Evolutionary conservation across 2,329 filamentous ascomycete genomes (phyloP).

Genomic region (Microcyclospora pomicola): DNA sequence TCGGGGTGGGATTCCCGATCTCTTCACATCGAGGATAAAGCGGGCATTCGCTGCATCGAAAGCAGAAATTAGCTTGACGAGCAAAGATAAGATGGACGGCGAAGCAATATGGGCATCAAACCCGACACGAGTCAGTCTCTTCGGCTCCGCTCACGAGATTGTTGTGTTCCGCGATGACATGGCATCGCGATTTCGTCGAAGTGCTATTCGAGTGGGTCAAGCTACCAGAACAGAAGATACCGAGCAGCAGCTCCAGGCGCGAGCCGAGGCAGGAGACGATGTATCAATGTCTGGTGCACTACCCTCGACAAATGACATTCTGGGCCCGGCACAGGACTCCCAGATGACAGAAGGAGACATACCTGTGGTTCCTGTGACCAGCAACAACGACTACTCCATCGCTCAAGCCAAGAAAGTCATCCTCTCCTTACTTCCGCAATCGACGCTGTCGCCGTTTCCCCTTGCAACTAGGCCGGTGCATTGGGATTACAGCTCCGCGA

Average conservation of each 20-base stretch:
- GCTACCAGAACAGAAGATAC: slow-evolving; percentile 21
- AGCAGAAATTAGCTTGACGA: slow-evolving; percentile 45
- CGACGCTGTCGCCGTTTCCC: slow-evolving; percentile 75
- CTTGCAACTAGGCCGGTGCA: slow-evolving; percentile 66
- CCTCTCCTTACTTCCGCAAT: slow-evolving; percentile 84
- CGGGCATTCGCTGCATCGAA: slow-evolving; percentile 70
- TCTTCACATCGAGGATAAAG: slow-evolving; percentile 80
- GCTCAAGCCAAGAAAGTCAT: slow-evolving; percentile 42
- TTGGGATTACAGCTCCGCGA: slow-evolving; percentile 64
- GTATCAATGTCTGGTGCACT: slow-evolving; percentile 19
- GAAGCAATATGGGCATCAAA: slow-evolving; percentile 83
- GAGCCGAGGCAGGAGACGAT: slow-evolving; percentile 18
- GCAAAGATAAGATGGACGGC: slow-evolving; percentile 40
- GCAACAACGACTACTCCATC: slow-evolving; percentile 9
- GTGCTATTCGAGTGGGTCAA: slow-evolving; percentile 55
- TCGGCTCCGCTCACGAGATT: slow-evolving; percentile 78
- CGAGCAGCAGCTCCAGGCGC: slow-evolving; percentile 1
- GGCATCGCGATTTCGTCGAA: slow-evolving; percentile 61
- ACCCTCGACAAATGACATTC: slow-evolving; percentile 11
- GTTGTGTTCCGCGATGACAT: slow-evolving; percentile 81
- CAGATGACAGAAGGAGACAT: slow-evolving; percentile 8
- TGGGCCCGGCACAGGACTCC: slow-evolving; percentile 3
- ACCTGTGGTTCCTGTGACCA: slow-evolving; percentile 2
- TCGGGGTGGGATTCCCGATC: slow-evolving; percentile 59
- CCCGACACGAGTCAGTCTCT: slow-evolving; percentile 66